A percentile compares a stretch with the other conserved stretches of the same genome.
Conservation (phyloP, 495 filamentous ascomycete genomes). For the Chaetomium cochliodes region DNA sequence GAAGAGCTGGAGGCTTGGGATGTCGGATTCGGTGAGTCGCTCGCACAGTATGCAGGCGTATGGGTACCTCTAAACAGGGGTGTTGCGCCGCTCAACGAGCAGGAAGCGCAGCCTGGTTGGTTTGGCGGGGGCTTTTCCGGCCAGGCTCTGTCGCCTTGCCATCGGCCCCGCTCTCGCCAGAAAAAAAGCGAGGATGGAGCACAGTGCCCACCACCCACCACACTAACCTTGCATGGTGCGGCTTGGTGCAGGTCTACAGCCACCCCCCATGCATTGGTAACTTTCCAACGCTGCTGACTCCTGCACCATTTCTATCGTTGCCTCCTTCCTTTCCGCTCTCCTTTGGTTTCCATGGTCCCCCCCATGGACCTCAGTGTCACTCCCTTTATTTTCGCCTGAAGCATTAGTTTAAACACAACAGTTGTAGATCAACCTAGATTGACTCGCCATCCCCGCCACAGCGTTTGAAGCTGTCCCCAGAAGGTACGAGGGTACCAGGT, state of each 20-base stretch:
- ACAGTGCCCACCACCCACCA: constrained; percentile 22
- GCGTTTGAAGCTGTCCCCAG: background rate
- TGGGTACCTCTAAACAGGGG: background rate
- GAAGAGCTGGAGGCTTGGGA: background rate
- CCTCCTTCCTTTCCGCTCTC: background rate
- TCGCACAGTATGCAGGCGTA: constrained; percentile 21
- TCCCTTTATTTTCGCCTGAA: background rate
- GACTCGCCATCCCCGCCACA: constrained; percentile 12
- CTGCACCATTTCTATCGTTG: constrained; percentile 14
- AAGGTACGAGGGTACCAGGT: background rate
- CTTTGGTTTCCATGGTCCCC: constrained; percentile 3
- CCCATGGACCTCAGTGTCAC: background rate
- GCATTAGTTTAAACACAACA: background rate
- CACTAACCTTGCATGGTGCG: constrained; percentile 22
- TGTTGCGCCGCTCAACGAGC: background rate
- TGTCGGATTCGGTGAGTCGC: constrained; percentile 3
- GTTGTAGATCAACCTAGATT: constrained; percentile 8
- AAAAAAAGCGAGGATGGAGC: constrained; percentile 22
- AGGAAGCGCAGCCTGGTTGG: constrained; percentile 8
- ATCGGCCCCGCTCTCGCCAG: constrained; percentile 21
- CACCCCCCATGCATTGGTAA: constrained; percentile 19
- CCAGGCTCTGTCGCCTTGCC: constrained; percentile 20
- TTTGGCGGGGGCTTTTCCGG: background rate
- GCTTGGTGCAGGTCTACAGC: constrained; percentile 13
- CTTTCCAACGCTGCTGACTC: constrained; percentile 15